A percentile compares a stretch with the other conserved stretches of the same genome.
Evolutionary conservation across 2,329 filamentous ascomycete genomes (phyloP).

Genomic region (Xylariaceae sp.): DNA sequence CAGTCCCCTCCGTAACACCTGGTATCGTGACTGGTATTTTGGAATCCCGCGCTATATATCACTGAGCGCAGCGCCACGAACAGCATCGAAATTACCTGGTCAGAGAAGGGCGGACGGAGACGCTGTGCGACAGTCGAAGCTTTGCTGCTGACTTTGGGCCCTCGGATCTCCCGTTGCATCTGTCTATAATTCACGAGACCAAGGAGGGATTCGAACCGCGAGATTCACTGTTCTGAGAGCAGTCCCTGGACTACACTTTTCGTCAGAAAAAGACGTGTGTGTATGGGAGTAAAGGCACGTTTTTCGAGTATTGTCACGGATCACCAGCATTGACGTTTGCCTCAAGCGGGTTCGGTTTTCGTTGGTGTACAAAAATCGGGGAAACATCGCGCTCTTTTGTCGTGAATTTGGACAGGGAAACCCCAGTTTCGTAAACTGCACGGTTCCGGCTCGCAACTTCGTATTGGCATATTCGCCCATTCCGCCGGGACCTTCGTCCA

Average conservation of each 20-base stretch:
- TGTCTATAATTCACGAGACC: too few relatives aligned
- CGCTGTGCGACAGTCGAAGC: conserved; percentile 12
- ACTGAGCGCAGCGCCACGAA: conserved; percentile 6
- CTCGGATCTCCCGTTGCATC: conserved; percentile 9
- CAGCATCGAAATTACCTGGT: conserved; percentile 7
- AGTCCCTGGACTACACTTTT: too few relatives aligned
- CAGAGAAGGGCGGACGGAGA: conserved; percentile 7
- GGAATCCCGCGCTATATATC: too few relatives aligned
- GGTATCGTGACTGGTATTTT: too few relatives aligned
- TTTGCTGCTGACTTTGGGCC: conserved; percentile 9
- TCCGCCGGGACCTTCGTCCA: conserved; percentile 30
- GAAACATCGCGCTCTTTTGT: neutral
- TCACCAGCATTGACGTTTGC: neutral
- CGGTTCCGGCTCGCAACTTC: conserved; percentile 20
- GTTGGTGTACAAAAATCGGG: conserved; percentile 1
- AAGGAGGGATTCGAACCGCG: too few relatives aligned
- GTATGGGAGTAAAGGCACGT: too few relatives aligned
- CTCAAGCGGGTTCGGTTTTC: conserved; percentile 5
- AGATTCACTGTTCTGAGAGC: too few relatives aligned
- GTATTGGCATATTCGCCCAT: conserved; percentile 21
- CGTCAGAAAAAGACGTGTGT: too few relatives aligned
- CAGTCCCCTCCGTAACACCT: too few relatives aligned
- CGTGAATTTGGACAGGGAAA: conserved; percentile 1
- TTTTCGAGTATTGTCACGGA: neutral
- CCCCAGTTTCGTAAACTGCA: conserved; percentile 21